These are phyloP conservation scores for Verticillium dahliae DNA, from an alignment of 2,329 filamentous ascomycete genomes.

Conservation along the genomic window DNA sequence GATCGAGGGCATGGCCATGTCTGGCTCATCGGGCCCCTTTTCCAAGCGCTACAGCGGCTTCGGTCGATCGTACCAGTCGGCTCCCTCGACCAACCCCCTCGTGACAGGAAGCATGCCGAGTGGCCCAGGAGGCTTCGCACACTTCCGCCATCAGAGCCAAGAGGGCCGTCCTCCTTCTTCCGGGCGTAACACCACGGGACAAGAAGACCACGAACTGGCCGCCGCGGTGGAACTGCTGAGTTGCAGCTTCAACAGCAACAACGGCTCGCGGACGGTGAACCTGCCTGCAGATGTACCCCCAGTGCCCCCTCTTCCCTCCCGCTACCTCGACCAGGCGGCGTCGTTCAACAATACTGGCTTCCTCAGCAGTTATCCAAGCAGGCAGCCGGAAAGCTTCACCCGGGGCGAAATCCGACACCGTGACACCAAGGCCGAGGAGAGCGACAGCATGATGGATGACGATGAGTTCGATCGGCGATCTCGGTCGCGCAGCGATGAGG, in stretches of 20 bases:
- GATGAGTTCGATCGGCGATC: conserved; percentile 58
- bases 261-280: conserved; percentile 55
- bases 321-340: conserved; percentile 60
- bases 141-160: conserved; percentile 69
- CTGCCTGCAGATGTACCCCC: conserved; percentile 72
- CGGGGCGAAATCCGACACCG: conserved; percentile 40
- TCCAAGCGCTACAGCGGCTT: conserved; percentile 56
- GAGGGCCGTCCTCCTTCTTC: conserved; percentile 75
- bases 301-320: conserved; percentile 78
- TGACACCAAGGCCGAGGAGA: conserved; percentile 65
- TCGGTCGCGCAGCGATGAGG: conserved; percentile 70
- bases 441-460: conserved; percentile 56
- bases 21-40: conserved; percentile 39
- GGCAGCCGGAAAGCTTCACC: conserved; percentile 60
- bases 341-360: conserved; percentile 55
- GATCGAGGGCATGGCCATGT: conserved; percentile 53
- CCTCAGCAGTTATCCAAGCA: conserved; percentile 55
- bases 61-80: conserved; percentile 73
- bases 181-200: conserved; percentile 65
- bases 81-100: conserved; percentile 44
- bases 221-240: conserved; percentile 85
- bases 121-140: conserved; percentile 35
- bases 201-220: conserved; percentile 82
- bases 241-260: conserved; percentile 80
- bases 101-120: conserved; percentile 45